These are phyloP conservation scores for Agaricus bisporus DNA, from an alignment of 768 basidiomycete species.

Conservation along the genomic window DNA sequence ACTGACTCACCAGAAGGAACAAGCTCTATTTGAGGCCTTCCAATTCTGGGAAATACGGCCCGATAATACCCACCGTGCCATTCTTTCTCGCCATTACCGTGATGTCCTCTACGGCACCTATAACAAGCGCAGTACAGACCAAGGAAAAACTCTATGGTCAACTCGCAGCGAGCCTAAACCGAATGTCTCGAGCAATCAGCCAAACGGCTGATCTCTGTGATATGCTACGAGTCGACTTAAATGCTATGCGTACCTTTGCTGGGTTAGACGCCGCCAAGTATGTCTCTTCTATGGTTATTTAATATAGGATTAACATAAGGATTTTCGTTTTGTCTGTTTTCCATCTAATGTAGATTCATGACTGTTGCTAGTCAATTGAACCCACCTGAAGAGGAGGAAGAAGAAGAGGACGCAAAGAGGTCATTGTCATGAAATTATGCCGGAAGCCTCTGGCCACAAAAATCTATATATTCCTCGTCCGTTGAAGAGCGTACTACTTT, in stretches of 20 bases:
- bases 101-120: conserved; percentile 21
- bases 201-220: conserved; percentile 77
- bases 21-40: neutral
- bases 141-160: conserved; percentile 81
- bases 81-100: neutral
- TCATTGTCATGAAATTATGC: too few relatives aligned
- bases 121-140: conserved; percentile 60
- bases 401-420: neutral
- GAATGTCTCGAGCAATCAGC: conserved; percentile 61
- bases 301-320: neutral
- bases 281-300: conserved; percentile 18
- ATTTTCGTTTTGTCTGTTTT: neutral
- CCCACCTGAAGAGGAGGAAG: conserved; percentile 23
- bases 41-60: too few relatives aligned
- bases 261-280: conserved; percentile 81
- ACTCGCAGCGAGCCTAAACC: conserved; percentile 59
- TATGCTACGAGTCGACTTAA: conserved; percentile 66
- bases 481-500: too few relatives aligned
- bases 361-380: conserved; percentile 35
- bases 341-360: conserved; percentile 28
- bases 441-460: too few relatives aligned
- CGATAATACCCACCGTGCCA: too few relatives aligned
- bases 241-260: conserved; percentile 75
- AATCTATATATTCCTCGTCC: too few relatives aligned
- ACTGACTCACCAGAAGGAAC: neutral